Evolutionary conservation across 2,329 filamentous ascomycete genomes (phyloP).

Genomic region (Madurella fahalii): DNA sequence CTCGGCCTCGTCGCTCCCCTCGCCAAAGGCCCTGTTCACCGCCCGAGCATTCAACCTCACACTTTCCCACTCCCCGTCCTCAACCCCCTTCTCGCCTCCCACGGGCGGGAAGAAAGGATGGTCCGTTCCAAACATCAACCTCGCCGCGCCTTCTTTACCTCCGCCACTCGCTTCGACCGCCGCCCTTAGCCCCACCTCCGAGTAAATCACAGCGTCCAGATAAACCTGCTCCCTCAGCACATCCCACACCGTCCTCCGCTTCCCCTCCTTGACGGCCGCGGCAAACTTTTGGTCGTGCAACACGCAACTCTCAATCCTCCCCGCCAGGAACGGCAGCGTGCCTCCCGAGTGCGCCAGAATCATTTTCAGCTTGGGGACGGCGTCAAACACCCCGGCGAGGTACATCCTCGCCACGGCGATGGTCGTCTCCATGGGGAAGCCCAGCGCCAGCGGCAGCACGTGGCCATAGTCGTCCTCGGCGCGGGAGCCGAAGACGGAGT

Average conservation of each 20-base stretch:
- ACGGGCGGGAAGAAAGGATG: slow-evolving; percentile 83
- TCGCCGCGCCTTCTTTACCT: slow-evolving; percentile 52
- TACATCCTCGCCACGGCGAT: slow-evolving; percentile 87
- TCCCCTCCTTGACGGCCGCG: slow-evolving; percentile 45
- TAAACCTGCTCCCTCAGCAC: slow-evolving; percentile 70
- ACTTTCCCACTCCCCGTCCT: slow-evolving; percentile 65
- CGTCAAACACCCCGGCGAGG: slow-evolving; percentile 79
- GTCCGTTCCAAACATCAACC: slow-evolving; percentile 77
- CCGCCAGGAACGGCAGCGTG: slow-evolving; percentile 82
- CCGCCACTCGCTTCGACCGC: slow-evolving; percentile 64
- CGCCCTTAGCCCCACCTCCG: slow-evolving; percentile 66
- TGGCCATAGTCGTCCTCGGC: slow-evolving; percentile 71
- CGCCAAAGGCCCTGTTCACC: slow-evolving; percentile 25
- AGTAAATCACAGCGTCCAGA: slow-evolving; percentile 83
- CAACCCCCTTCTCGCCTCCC: slow-evolving; percentile 42
- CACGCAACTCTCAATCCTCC: slow-evolving; percentile 83
- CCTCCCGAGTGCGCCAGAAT: slow-evolving; percentile 85
- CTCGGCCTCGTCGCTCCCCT: slow-evolving; percentile 22
- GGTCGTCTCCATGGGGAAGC: slow-evolving; percentile 89
- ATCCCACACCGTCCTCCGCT: slow-evolving; percentile 51
- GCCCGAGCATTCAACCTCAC: slow-evolving; percentile 47
- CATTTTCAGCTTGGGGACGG: slow-evolving; percentile 64
- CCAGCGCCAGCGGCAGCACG: slow-evolving; percentile 78
- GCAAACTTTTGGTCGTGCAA: slow-evolving; percentile 73
- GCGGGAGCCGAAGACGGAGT: slow-evolving; percentile 71